phyloP scores from a whole-genome alignment of 1,139 yeast genomes.

The Debaryomycetaceae sp. region DNA sequence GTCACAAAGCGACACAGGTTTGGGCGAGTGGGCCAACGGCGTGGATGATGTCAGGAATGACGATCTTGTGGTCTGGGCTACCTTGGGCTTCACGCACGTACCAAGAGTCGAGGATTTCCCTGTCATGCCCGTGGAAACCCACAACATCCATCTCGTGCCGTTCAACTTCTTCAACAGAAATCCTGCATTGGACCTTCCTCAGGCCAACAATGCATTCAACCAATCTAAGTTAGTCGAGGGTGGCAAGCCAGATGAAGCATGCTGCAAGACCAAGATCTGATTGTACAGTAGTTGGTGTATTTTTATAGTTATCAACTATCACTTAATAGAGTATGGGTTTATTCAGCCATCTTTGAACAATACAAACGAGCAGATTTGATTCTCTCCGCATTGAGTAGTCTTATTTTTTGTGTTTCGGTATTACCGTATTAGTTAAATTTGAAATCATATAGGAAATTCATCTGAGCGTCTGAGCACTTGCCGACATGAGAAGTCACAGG shows the following conservation, averaged over 20 bases:
- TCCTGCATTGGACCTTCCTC: constrained; percentile 83
- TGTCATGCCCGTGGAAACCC: constrained; percentile 84
- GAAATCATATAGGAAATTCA: background rate
- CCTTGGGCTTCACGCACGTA: constrained; percentile 81
- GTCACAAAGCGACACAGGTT: constrained; percentile 60
- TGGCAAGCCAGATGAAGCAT: constrained; percentile 24
- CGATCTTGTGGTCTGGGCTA: constrained; percentile 83
- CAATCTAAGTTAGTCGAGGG: constrained; percentile 49
- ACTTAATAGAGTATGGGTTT: background rate
- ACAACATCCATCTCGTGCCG: constrained; percentile 66
- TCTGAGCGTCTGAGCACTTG: background rate
- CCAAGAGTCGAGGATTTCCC: constrained; percentile 93
- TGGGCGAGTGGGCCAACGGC: constrained; percentile 66
- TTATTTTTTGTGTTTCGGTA: background rate
- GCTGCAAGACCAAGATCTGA: constrained; percentile 42
- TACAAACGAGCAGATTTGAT: background rate
- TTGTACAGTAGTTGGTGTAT: background rate
- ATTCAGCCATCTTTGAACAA: background rate
- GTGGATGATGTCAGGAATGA: constrained; percentile 72
- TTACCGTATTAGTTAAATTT: background rate
- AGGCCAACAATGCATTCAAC: constrained; percentile 68
- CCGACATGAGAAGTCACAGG: background rate
- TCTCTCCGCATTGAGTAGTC: background rate
- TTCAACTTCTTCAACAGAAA: constrained; percentile 75
- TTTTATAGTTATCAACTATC: background rate